Percentiles rank a stretch among this genome's conserved stretches.
phyloP scores from a whole-genome alignment of 257 asterid genomes.

The Solanum lycopersicoides region DNA sequence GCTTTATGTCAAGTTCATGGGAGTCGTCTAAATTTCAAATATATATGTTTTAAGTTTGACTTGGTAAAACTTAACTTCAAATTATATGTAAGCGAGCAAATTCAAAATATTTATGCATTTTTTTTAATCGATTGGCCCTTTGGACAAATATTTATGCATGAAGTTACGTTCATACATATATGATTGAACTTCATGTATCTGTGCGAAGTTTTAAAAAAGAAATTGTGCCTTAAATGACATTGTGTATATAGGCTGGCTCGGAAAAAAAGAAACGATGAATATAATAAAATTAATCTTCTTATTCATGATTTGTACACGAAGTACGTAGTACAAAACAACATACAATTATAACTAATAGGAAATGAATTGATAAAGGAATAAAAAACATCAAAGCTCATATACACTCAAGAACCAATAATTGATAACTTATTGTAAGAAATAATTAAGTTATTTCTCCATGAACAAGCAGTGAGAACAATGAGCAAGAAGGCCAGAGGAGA shows the following conservation, averaged over 20 bases:
- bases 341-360: not conserved
- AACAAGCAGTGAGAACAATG: not conserved
- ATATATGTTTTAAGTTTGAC: not conserved
- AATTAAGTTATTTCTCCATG: not conserved
- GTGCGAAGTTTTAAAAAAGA: not conserved
- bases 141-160: not conserved
- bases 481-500: not conserved
- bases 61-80: not conserved
- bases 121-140: too few species aligned
- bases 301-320: not conserved
- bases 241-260: too few species aligned
- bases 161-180: not conserved
- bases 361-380: not conserved
- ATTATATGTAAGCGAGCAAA: too few species aligned
- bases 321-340: not conserved
- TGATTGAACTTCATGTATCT: not conserved
- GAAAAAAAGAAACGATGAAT: too few species aligned
- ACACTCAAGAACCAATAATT: not conserved
- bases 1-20: not conserved
- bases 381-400: not conserved
- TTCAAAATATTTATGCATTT: too few species aligned
- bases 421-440: not conserved
- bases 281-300: not conserved
- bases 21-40: not conserved
- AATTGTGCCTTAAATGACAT: not conserved